Percentiles rank a stretch among this genome's conserved stretches.
These are phyloP conservation scores for Castanea crenata DNA, from an alignment of 306 rosid species.

Conservation along the genomic window DNA sequence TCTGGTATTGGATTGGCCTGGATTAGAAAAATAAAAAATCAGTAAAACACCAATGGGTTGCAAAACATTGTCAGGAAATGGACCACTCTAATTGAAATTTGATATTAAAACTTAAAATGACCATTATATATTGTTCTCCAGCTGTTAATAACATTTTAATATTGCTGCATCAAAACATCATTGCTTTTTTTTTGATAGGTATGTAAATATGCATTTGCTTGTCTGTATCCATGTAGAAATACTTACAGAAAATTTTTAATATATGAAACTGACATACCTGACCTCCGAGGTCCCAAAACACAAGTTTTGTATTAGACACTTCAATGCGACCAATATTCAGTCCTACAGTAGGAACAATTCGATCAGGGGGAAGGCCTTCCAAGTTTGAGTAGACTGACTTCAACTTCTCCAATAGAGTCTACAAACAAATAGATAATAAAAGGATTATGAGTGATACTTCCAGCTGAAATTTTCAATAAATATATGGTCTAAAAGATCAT, in stretches of 20 bases:
- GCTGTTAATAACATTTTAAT: neutral
- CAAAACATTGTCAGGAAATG: neutral
- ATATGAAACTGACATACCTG: slow-evolving; percentile 57
- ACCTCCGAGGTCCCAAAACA: slow-evolving; percentile 99
- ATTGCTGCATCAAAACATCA: neutral
- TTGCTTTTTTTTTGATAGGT: neutral
- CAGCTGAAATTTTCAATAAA: neutral
- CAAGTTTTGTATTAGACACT: slow-evolving; percentile 76
- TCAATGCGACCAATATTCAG: slow-evolving; percentile 95
- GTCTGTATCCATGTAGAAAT: neutral
- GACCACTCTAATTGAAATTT: neutral
- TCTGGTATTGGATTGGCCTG: neutral
- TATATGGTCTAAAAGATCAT: neutral
- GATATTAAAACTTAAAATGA: neutral
- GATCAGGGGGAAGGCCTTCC: slow-evolving; percentile 93
- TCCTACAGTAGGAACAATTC: slow-evolving; percentile 98
- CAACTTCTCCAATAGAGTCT: slow-evolving; percentile 97
- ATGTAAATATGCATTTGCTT: neutral
- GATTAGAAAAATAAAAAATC: neutral
- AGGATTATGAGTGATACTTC: slow-evolving; percentile 3
- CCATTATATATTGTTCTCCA: neutral
- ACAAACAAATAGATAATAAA: slow-evolving; percentile 15
- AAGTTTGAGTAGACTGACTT: slow-evolving; percentile 71
- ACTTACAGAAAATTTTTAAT: neutral
- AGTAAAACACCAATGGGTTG: neutral